These are phyloP conservation scores for Diutina sp. DNA, from an alignment of 1,139 yeast species.

Conservation along the genomic window DNA sequence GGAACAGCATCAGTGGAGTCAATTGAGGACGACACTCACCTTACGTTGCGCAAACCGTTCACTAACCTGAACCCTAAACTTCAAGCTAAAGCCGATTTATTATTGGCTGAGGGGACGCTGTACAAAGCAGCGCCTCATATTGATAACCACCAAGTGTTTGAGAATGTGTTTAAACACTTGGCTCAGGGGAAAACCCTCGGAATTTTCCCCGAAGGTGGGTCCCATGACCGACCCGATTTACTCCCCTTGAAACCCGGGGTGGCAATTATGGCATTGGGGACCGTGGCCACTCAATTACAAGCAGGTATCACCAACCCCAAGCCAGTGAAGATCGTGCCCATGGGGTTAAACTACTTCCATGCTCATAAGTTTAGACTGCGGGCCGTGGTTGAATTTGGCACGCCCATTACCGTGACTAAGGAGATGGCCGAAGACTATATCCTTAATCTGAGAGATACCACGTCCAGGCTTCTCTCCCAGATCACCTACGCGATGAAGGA, in stretches of 20 bases:
- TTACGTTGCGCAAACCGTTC: slow-evolving; percentile 38
- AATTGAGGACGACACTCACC: slow-evolving; percentile 39
- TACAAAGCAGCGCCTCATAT: slow-evolving; percentile 52
- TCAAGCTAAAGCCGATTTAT: slow-evolving; percentile 10
- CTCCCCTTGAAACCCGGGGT: slow-evolving; percentile 36
- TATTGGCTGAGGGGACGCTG: slow-evolving; percentile 31
- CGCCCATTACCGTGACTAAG: slow-evolving; percentile 26
- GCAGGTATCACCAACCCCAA: slow-evolving; percentile 50
- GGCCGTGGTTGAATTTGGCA: slow-evolving; percentile 34
- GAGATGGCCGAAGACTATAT: slow-evolving; percentile 14
- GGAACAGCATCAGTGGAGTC: slow-evolving; percentile 46
- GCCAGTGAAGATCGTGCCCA: slow-evolving; percentile 33
- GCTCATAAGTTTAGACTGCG: slow-evolving; percentile 34
- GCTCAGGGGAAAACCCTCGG: slow-evolving; percentile 47
- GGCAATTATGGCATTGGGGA: slow-evolving; percentile 37
- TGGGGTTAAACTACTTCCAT: slow-evolving; percentile 35
- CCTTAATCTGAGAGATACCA: slow-evolving; percentile 9
- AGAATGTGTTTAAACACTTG: slow-evolving; percentile 50
- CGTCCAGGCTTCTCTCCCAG: slow-evolving; percentile 12
- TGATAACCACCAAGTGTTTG: slow-evolving; percentile 47
- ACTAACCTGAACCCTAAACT: slow-evolving; percentile 12
- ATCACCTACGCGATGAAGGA: slow-evolving; percentile 17
- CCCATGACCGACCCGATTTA: slow-evolving; percentile 27
- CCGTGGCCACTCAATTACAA: slow-evolving; percentile 17
- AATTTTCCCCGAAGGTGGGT: slow-evolving; percentile 53